Percentiles rank a stretch among this genome's conserved stretches.
phyloP scores from a whole-genome alignment of 169 alveolate species.

The Eimeria acervulina region DNA sequence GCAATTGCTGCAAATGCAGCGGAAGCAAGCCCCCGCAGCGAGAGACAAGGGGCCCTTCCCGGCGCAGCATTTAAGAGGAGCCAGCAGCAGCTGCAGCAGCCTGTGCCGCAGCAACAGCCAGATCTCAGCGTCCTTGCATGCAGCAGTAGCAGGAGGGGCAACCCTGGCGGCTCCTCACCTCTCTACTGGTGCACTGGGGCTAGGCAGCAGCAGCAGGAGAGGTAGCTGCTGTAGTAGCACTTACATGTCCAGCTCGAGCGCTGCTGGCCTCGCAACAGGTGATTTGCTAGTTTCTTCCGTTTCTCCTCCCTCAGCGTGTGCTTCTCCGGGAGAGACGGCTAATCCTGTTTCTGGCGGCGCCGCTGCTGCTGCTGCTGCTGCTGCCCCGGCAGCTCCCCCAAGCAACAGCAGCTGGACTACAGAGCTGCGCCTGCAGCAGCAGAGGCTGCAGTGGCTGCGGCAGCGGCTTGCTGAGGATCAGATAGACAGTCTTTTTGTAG shows the following conservation, averaged over 20 bases:
- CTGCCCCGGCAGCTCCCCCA: neutral
- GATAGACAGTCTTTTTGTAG: constrained; percentile 46
- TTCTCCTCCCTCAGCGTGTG: constrained; percentile 26
- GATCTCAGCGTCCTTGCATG: constrained; percentile 35
- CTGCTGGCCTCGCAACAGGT: constrained; percentile 40
- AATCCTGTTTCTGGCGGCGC: neutral
- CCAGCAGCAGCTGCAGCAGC: constrained; percentile 56
- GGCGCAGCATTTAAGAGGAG: neutral
- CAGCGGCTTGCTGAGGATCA: constrained; percentile 67
- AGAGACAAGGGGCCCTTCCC: constrained; percentile 11
- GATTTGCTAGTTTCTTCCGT: constrained; percentile 13
- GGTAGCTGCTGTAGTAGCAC: constrained; percentile 78
- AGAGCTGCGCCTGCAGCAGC: constrained; percentile 56
- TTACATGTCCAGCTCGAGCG: constrained; percentile 43
- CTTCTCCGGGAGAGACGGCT: neutral
- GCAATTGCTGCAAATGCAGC: constrained; percentile 38
- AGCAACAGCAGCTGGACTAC: constrained; percentile 14
- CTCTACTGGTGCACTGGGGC: neutral
- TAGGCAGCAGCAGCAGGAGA: constrained; percentile 73
- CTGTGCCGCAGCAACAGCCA: constrained; percentile 75
- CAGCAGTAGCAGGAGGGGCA: constrained; percentile 52
- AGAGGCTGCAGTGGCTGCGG: constrained; percentile 64
- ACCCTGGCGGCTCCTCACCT: constrained; percentile 37
- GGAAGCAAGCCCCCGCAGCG: neutral
- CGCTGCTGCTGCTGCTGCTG: neutral